phyloP scores from a whole-genome alignment of 208 protist genomes.

The Blastocrithidia nonstop region DNA sequence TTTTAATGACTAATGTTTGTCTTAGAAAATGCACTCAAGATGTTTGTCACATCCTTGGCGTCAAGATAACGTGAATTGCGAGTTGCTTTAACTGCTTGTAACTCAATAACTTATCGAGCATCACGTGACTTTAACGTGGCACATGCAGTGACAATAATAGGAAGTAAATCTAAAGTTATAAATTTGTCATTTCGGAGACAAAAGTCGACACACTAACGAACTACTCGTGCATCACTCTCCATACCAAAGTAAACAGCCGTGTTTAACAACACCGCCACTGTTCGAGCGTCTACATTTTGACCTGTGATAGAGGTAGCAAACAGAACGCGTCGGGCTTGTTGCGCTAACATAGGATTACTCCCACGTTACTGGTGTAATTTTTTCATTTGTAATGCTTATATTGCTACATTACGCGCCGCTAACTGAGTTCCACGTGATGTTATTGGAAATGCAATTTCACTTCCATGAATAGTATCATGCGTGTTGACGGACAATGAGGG shows the following conservation, averaged over 20 bases:
- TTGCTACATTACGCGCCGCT: slow-evolving; percentile 74
- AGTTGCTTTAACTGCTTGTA: slow-evolving; percentile 77
- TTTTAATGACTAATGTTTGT: slow-evolving; percentile 77
- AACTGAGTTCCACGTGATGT: slow-evolving; percentile 64
- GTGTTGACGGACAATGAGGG: too few relatives aligned
- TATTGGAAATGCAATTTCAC: slow-evolving; percentile 49
- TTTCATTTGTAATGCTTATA: slow-evolving; percentile 84
- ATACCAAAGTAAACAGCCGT: slow-evolving; percentile 89
- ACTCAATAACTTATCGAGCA: slow-evolving; percentile 82
- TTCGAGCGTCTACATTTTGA: slow-evolving; percentile 72
- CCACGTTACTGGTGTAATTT: slow-evolving; percentile 83
- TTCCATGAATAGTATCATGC: too few relatives aligned
- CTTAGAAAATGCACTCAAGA: slow-evolving; percentile 81
- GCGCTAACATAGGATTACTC: slow-evolving; percentile 78
- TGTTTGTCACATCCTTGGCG: slow-evolving; percentile 75
- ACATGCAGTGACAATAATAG: slow-evolving; percentile 78
- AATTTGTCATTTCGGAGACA: slow-evolving; percentile 83
- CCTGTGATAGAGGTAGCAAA: slow-evolving; percentile 80
- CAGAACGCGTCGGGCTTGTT: slow-evolving; percentile 80
- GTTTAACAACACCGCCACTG: slow-evolving; percentile 75
- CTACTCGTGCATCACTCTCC: slow-evolving; percentile 78
- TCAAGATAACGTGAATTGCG: slow-evolving; percentile 77
- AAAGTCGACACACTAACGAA: slow-evolving; percentile 86
- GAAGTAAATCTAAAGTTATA: slow-evolving; percentile 71
- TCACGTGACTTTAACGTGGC: slow-evolving; percentile 84